Base-by-base conservation (phyloP, 106 monocot species). In the Ottelia alismoides region DNA sequence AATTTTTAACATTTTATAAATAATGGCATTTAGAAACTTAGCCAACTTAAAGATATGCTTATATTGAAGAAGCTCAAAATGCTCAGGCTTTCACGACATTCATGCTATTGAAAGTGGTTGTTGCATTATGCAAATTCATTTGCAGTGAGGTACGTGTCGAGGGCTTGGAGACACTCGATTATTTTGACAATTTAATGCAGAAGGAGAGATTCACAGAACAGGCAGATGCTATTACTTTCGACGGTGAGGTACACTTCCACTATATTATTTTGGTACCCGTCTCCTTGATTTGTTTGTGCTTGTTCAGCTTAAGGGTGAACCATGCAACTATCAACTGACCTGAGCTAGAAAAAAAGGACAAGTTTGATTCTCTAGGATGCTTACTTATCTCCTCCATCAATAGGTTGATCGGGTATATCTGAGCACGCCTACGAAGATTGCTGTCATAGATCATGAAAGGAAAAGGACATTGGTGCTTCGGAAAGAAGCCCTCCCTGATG, bases 241-340 rank as follows among this genome's bases (percentile, higher is more conserved):
- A 82, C 63, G 82, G 73, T 20, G 77, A 77, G 82, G 82, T 82
- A 70, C n/a, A n/a, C n/a, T n/a, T n/a, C n/a, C n/a, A n/a, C n/a
- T n/a, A n/a, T n/a, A n/a, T n/a, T n/a, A n/a, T n/a, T n/a, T n/a
- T n/a, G n/a, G n/a, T n/a, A n/a, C n/a, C n/a, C n/a, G n/a, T n/a
- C n/a, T n/a, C n/a, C n/a, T n/a, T n/a, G n/a, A n/a, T n/a, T n/a
- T n/a, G n/a, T n/a, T n/a, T n/a, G n/a, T n/a, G n/a, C n/a, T n/a
- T n/a, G n/a, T n/a, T n/a, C n/a, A n/a, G n/a, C n/a, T n/a, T n/a
- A n/a, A n/a, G n/a, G n/a, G n/a, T n/a, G n/a, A n/a, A n/a, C n/a
- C n/a, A n/a, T n/a, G n/a, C n/a, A n/a, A n/a, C n/a, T n/a, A n/a
- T n/a, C n/a, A n/a, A n/a, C n/a, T n/a, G n/a, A n/a, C n/a, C n/a